These are phyloP conservation scores for Xanthoconium stramineum DNA, from an alignment of 768 basidiomycete species.

Conservation along the genomic window DNA sequence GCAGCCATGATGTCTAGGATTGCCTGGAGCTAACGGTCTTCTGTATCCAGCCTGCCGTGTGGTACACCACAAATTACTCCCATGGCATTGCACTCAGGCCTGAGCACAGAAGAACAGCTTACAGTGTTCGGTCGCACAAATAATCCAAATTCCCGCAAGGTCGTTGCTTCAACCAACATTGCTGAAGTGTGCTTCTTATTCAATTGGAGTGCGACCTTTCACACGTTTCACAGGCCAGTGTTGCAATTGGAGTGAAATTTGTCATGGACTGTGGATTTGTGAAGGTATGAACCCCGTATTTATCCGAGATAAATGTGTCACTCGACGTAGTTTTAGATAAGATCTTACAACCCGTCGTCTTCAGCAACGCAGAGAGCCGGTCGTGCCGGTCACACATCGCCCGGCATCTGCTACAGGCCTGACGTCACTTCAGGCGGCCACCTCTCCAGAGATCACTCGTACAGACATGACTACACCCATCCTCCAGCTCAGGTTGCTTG, in stretches of 20 bases:
- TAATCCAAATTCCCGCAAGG: conserved; percentile 78
- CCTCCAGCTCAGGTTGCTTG: conserved; percentile 90
- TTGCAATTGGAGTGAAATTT: conserved; percentile 93
- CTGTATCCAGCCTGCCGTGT: conserved; percentile 43
- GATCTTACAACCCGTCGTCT: conserved; percentile 85
- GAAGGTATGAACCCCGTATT: conserved; percentile 55
- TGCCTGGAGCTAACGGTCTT: not conserved
- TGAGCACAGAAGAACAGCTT: conserved; percentile 85
- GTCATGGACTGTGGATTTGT: conserved; percentile 95
- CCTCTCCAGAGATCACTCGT: conserved; percentile 87
- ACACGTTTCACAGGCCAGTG: conserved; percentile 63
- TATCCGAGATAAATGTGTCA: not conserved
- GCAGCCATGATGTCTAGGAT: conserved; percentile 1
- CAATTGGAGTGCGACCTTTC: not conserved
- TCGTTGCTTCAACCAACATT: conserved; percentile 92
- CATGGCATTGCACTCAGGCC: conserved; percentile 83
- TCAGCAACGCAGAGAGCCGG: conserved; percentile 93
- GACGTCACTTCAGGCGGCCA: conserved; percentile 58
- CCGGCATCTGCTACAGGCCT: conserved; percentile 88
- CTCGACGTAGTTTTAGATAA: conserved; percentile 52
- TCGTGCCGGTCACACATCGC: conserved; percentile 89
- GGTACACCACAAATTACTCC: conserved; percentile 57
- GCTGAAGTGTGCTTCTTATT: conserved; percentile 64
- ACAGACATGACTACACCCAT: conserved; percentile 90
- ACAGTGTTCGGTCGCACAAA: conserved; percentile 77